Conservation (phyloP, 1,284 basidiomycete genomes). For the Leccinum insigne region DNA sequence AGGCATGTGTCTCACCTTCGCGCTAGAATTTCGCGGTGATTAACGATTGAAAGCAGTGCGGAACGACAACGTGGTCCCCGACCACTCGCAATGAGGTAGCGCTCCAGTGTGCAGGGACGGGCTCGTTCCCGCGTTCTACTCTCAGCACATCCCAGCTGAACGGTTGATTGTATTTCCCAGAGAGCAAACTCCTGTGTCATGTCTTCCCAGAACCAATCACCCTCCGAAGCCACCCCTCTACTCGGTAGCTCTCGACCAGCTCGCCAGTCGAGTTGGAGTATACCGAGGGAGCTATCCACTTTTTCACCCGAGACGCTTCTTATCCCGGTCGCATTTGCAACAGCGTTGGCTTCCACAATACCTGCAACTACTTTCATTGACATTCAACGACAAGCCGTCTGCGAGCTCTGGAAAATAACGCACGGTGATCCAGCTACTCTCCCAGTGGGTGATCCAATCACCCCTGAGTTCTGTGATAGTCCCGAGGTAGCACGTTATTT, state of each 20-base stretch:
- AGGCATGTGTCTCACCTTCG: not conserved
- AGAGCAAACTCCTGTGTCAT: not conserved
- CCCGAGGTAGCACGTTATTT: conserved; percentile 26
- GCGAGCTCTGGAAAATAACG: conserved; percentile 26
- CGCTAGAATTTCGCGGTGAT: not conserved
- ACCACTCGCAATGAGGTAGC: not conserved
- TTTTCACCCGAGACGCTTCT: conserved; percentile 22
- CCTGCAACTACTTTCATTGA: conserved; percentile 32
- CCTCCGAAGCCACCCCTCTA: conserved; percentile 15
- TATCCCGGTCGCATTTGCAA: conserved; percentile 30
- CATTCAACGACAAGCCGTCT: conserved; percentile 27
- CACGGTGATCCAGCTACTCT: conserved; percentile 14
- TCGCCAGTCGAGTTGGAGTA: not conserved
- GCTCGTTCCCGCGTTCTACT: not conserved
- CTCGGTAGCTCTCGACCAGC: conserved; percentile 11
- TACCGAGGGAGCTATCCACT: not conserved
- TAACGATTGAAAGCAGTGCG: not conserved
- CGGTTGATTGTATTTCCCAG: not conserved
- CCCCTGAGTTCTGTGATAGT: conserved; percentile 25
- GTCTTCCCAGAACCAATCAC: not conserved
- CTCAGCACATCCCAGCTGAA: not conserved
- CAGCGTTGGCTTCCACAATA: conserved; percentile 23
- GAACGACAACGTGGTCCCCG: not conserved
- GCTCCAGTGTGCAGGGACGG: not conserved
- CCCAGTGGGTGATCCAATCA: conserved; percentile 8